Percentiles rank a stretch among this genome's conserved stretches.
Conservation (phyloP, 192 early-diverging fungal genomes). For the Coemansia sp. region DNA sequence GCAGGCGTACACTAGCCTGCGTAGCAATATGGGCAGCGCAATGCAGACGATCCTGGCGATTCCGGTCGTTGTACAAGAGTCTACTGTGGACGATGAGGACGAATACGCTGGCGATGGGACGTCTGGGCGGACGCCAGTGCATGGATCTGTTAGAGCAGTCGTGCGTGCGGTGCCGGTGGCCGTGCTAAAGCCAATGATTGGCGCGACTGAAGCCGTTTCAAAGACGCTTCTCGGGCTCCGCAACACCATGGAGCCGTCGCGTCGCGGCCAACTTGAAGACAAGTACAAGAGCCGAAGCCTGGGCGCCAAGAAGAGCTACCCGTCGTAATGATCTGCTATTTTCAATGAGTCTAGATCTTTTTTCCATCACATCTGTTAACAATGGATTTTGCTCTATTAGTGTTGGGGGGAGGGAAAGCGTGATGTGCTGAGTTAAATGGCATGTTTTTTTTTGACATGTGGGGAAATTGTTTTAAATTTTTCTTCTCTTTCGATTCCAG, state of each 20-base stretch:
- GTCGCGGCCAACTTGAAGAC: constrained; percentile 78
- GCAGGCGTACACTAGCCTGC: constrained; percentile 77
- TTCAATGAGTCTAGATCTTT: no score
- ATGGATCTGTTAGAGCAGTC: constrained; percentile 52
- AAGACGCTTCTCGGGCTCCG: constrained; percentile 88
- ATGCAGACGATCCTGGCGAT: constrained; percentile 88
- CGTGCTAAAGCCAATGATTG: constrained; percentile 93
- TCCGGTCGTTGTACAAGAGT: constrained; percentile 79
- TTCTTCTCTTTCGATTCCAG: no score
- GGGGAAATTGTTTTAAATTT: background rate
- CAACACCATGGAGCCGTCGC: constrained; percentile 85
- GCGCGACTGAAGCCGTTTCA: constrained; percentile 88
- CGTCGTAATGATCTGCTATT: background rate
- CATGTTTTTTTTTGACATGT: background rate
- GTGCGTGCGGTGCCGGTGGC: constrained; percentile 77
- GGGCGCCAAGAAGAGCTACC: constrained; percentile 37
- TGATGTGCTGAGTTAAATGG: no score
- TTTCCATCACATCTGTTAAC: no score
- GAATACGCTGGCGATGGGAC: constrained; percentile 19
- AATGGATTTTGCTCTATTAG: no score
- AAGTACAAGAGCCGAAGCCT: constrained; percentile 54
- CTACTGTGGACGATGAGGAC: constrained; percentile 25
- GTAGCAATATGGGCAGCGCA: constrained; percentile 77
- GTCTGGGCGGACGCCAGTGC: constrained; percentile 57
- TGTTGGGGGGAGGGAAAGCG: no score